phyloP scores from a whole-genome alignment of 106 monocot species.

The Chionographis japonica region DNA sequence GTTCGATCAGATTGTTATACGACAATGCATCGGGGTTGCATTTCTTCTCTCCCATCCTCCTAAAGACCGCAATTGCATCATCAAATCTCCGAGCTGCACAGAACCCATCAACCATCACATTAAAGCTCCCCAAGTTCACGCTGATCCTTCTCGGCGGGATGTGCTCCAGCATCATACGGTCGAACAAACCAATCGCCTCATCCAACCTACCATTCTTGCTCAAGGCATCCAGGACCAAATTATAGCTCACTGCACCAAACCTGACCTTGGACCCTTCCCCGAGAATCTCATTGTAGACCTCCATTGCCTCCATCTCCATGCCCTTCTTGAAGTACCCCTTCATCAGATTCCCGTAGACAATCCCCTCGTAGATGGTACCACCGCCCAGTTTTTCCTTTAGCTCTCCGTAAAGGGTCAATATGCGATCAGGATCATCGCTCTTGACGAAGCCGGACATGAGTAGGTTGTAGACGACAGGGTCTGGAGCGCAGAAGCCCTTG shows the following conservation, averaged over 20 bases:
- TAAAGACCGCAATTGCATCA: conserved; percentile 65
- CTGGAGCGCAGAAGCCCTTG: conserved; percentile 46
- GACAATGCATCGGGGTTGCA: conserved; percentile 67
- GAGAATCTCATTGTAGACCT: conserved; percentile 40
- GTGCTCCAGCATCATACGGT: conserved; percentile 70
- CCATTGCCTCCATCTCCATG: conserved; percentile 72
- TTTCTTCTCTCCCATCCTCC: conserved; percentile 68
- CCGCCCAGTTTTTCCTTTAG: conserved; percentile 72
- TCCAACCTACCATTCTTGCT: conserved; percentile 60
- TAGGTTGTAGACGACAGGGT: conserved; percentile 63
- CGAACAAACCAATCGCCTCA: conserved; percentile 55
- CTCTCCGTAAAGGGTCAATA: conserved; percentile 51
- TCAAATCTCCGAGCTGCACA: conserved; percentile 52
- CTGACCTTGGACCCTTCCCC: conserved; percentile 56
- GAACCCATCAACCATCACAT: conserved; percentile 85
- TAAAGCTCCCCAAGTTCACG: conserved; percentile 87
- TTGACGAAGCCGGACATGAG: conserved; percentile 77
- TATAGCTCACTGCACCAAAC: conserved; percentile 74
- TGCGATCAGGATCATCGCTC: conserved; percentile 41
- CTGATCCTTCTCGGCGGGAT: conserved; percentile 58
- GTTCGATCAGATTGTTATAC: conserved; percentile 86
- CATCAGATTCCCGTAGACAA: conserved; percentile 85
- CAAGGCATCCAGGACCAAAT: conserved; percentile 73
- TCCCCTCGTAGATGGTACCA: conserved; percentile 44
- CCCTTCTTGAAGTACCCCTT: conserved; percentile 77